phyloP scores from a whole-genome alignment of 2,329 filamentous ascomycete species.

The Calonectria multiphialidica region DNA sequence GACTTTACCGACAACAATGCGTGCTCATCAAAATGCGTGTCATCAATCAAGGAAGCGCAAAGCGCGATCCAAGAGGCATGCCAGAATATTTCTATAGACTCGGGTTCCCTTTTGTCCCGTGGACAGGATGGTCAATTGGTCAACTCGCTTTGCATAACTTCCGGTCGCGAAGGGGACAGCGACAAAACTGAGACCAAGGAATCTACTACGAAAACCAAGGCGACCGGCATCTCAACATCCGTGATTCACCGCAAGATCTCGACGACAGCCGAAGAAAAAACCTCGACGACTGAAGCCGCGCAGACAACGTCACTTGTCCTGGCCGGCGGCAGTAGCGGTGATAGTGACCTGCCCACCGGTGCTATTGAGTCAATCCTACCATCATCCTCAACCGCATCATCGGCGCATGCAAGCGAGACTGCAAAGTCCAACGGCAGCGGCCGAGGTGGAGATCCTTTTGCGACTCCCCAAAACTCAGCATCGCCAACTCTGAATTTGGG shows the following conservation, averaged over 20 bases:
- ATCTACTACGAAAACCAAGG: constrained; percentile 30
- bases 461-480: constrained; percentile 5
- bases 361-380: background rate
- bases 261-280: background rate
- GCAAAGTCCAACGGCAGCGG: background rate
- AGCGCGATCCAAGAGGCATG: constrained; percentile 46
- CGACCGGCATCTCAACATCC: constrained; percentile 22
- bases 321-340: background rate
- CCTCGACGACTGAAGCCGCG: background rate
- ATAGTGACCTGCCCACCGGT: background rate
- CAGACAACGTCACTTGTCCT: constrained; percentile 20
- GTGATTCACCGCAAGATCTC: background rate
- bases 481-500: background rate
- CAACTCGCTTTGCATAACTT: constrained; percentile 48
- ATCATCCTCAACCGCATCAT: constrained; percentile 1
- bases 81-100: constrained; percentile 34
- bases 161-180: background rate
- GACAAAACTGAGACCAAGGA: constrained; percentile 24
- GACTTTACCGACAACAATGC: constrained; percentile 52
- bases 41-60: constrained; percentile 44
- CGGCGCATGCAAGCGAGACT: constrained; percentile 8
- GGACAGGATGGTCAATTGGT: constrained; percentile 52
- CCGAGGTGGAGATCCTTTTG: constrained; percentile 27
- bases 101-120: constrained; percentile 51
- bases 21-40: constrained; percentile 54